phyloP scores from a whole-genome alignment of 805 yeast species.

The Candida yuanshanica region DNA sequence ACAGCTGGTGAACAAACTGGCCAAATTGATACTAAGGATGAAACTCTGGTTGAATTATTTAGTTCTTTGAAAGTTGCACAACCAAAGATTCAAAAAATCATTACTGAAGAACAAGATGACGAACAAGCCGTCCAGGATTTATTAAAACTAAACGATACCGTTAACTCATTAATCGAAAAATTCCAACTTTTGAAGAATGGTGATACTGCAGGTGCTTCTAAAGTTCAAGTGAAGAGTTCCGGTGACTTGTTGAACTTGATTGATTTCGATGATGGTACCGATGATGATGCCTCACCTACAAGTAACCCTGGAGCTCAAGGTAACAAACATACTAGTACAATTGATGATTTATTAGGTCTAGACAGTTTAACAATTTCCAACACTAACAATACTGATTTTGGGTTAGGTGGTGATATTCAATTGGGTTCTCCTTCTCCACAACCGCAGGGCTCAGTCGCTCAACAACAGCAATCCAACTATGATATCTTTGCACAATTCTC shows the following conservation, averaged over 20 bases:
- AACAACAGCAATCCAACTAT: constrained; percentile 23
- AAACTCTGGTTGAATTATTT: constrained; percentile 74
- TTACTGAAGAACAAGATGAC: constrained; percentile 71
- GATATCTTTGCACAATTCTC: constrained; percentile 20
- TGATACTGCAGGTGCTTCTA: constrained; percentile 47
- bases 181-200: constrained; percentile 63
- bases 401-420: constrained; percentile 49
- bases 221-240: constrained; percentile 35
- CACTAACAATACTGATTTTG: constrained; percentile 25
- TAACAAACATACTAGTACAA: constrained; percentile 36
- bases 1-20: constrained; percentile 39
- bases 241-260: constrained; percentile 48
- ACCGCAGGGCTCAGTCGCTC: too few relatives aligned
- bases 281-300: constrained; percentile 14
- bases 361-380: constrained; percentile 32
- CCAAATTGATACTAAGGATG: constrained; percentile 38
- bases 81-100: constrained; percentile 80
- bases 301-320: constrained; percentile 18
- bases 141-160: constrained; percentile 65
- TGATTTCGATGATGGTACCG: constrained; percentile 59
- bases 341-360: constrained; percentile 71
- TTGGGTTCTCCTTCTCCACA: constrained; percentile 29
- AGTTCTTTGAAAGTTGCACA: constrained; percentile 75
- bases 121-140: constrained; percentile 62
- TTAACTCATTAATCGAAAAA: constrained; percentile 63